Base-by-base conservation (phyloP, 768 basidiomycete genomes). In the Pisolithus tinctorius region DNA sequence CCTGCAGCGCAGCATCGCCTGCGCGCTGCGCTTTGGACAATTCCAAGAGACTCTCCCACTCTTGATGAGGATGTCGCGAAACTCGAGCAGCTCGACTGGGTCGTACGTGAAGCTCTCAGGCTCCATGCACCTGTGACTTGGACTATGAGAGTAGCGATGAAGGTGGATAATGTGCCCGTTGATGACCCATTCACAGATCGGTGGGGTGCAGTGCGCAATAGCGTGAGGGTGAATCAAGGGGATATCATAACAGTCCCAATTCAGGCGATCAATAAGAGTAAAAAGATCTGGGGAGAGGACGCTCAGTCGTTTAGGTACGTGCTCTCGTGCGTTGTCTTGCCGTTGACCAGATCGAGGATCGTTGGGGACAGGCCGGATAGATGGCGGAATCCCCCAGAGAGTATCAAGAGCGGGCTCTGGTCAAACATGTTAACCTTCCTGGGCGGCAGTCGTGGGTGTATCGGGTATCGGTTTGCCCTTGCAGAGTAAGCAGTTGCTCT, bases 221-320 rank as follows among this genome's bases (percentile, higher is more conserved):
- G 56, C 47, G 69, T 80, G 53, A 66, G 62, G 51, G 60, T 80
- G 41, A 60, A 70, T 48, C 69, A 71, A 57, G 74, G 80, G 44
- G 80, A 83, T 56, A 75, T 77, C 54, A 72, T 86, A 60, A 77
- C 76, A 2, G 71, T 88, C 45, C 79, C 81, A 6, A 78, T 83
- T 45, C 73, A 76, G 55, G 76, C 79, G 1, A 73, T 84, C 60
- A 85, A 89, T 64, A 75, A 76, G 58, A 72, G 70, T 55, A 50
- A 51, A 47, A 68, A 66, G 30, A 66, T 83, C 17, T 90, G 84
- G 81, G 86, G 87, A 13, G 71, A 70, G 26, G 83, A 89, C 60
- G 83, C 83, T n/a, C 61, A 71, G 39, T 69, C 67, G 54, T 88
- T 88, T 71, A 71, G 77, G 69, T 78, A 68, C 47, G 74, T 62